Evolutionary conservation across 129 eudicot species (phyloP), one percentile per base, ranked within the genome.

Genomic region (Pittosporum tobira): DNA sequence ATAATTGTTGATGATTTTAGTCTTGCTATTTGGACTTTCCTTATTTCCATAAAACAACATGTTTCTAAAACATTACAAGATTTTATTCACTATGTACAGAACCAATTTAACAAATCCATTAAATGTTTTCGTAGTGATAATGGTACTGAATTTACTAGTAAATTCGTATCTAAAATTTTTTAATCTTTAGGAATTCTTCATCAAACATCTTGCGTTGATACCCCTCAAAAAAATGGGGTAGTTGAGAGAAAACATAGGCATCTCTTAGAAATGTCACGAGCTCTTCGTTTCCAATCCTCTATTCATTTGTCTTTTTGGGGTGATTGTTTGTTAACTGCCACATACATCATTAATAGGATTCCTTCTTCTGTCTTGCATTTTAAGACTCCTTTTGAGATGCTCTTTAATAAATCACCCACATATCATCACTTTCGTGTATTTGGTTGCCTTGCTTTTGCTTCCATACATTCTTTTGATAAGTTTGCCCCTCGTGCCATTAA

Each of bases 71-170:
- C 13, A 0, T 38, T 68, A 6, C 8, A 11, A 12, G 7, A 15
- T n/a, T 61, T 70, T 31, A 0, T 6, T 12, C 28, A 51, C 0
- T 15, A 16, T 12, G 29, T 61, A 0, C 2, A 12, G 0, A 67
- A 18, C 19, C 72, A 57, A 8, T 57, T 55, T 30, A 5, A 24
- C 5, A 2, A 2, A 2, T 0, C 3, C 24, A 10, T 57, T 2
- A 56, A 67, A 25, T 5, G 5, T 1, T 6, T 67, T 11, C 18
- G 56, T 18, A 6, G 47, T 27, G 64, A 56, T 30, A 45, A 67
- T 57, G 72, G 57, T 0, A 28, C 27, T 13, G 64, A 55, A 8
- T 45, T 61, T 1, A 37, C 14, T 9, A 21, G 24, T 1, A 18
- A 31, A 11, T n/a, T n/a, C 5, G 24, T 1, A 3, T 48, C 6